Evolutionary conservation across 345 rosid genomes (phyloP).

Genomic region (Cardamine occulta): DNA sequence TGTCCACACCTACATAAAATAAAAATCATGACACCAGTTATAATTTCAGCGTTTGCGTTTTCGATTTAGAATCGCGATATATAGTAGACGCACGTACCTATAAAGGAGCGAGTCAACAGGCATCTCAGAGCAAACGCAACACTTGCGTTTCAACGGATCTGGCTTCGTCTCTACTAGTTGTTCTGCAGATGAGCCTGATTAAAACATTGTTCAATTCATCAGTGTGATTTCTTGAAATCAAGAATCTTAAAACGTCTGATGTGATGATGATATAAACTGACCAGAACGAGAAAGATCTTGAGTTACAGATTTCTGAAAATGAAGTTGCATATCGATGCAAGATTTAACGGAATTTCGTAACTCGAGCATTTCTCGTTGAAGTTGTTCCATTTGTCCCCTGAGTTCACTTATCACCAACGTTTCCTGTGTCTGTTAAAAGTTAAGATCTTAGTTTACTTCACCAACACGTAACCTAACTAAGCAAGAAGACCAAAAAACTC

Average conservation of each 20-base stretch:
- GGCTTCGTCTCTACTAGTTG: constrained; percentile 43
- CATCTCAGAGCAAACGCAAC: constrained; percentile 80
- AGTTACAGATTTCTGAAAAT: constrained; percentile 49
- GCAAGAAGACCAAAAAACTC: constrained; percentile 37
- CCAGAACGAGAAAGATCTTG: constrained; percentile 54
- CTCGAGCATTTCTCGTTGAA: constrained; percentile 70
- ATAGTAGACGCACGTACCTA: constrained; percentile 50
- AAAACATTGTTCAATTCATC: not conserved
- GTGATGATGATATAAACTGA: constrained; percentile 31
- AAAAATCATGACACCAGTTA: not conserved
- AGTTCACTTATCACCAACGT: constrained; percentile 66
- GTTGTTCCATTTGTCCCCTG: constrained; percentile 70
- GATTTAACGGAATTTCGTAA: constrained; percentile 57
- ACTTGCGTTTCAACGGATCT: constrained; percentile 53
- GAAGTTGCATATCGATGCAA: constrained; percentile 70
- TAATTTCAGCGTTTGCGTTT: constrained; percentile 15
- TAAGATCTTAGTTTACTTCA: constrained; percentile 24
- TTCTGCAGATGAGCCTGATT: constrained; percentile 38
- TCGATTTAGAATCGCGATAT: not conserved
- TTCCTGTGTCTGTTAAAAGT: constrained; percentile 50
- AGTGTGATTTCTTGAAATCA: constrained; percentile 3
- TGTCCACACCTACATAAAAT: constrained; percentile 71
- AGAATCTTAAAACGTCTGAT: not conserved
- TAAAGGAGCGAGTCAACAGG: constrained; percentile 78
- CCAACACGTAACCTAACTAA: constrained; percentile 4